Evolutionary conservation across 306 rosid genomes (phyloP).

Genomic region (Corylus avellana): DNA sequence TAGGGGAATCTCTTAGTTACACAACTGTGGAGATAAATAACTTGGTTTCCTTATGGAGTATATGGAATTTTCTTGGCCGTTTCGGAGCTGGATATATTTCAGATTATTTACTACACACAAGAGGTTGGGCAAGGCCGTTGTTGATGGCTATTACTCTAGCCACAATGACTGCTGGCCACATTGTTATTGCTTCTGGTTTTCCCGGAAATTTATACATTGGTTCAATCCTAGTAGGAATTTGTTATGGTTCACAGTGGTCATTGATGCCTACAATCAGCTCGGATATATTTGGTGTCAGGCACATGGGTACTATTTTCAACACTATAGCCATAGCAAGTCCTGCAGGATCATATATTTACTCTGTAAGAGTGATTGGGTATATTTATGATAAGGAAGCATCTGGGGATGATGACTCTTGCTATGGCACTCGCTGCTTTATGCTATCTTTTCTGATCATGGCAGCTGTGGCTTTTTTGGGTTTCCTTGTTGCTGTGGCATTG

Average conservation of each 20-base stretch:
- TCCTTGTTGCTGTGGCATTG: slow-evolving; percentile 57
- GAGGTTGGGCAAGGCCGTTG: slow-evolving; percentile 79
- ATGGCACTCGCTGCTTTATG: slow-evolving; percentile 76
- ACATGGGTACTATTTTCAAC: slow-evolving; percentile 92
- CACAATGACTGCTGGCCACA: slow-evolving; percentile 68
- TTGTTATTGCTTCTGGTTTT: slow-evolving; percentile 67
- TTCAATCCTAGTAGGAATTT: slow-evolving; percentile 76
- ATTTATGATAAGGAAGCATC: slow-evolving; percentile 68
- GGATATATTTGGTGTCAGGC: slow-evolving; percentile 81
- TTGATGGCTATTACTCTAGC: slow-evolving; percentile 58
- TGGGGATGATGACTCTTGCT: slow-evolving; percentile 45
- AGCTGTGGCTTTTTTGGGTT: slow-evolving; percentile 57
- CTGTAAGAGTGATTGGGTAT: slow-evolving; percentile 83
- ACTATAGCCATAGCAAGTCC: slow-evolving; percentile 80
- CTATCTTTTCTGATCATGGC: slow-evolving; percentile 74
- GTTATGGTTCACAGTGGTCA: slow-evolving; percentile 92
- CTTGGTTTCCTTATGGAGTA: slow-evolving; percentile 85
- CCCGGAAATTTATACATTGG: slow-evolving; percentile 75
- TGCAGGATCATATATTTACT: slow-evolving; percentile 78
- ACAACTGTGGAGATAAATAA: slow-evolving; percentile 53
- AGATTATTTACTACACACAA: slow-evolving; percentile 66
- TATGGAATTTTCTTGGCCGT: slow-evolving; percentile 95
- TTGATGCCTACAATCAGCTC: slow-evolving; percentile 89
- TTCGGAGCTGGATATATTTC: slow-evolving; percentile 87
- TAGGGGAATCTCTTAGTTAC: slow-evolving; percentile 84